These are phyloP conservation scores for Aureobasidium uvarum DNA, from an alignment of 2,329 filamentous ascomycete genomes.

Conservation along the genomic window DNA sequence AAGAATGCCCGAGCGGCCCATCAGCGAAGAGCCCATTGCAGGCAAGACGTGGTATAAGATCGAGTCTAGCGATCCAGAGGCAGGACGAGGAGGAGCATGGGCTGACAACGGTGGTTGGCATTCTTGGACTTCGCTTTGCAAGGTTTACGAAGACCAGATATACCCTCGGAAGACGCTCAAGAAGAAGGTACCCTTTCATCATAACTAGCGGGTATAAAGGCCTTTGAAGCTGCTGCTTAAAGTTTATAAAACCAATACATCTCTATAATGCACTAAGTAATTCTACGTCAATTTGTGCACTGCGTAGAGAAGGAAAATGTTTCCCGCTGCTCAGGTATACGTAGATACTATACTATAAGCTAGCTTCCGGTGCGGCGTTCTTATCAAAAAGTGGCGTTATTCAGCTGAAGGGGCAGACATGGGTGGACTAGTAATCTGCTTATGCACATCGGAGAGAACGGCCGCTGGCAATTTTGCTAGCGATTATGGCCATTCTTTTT, in stretches of 20 bases:
- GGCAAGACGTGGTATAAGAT: constrained; percentile 34
- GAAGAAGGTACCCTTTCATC: constrained; percentile 9
- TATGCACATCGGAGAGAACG: constrained; percentile 1
- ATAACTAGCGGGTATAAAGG: background rate
- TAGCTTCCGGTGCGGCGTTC: background rate
- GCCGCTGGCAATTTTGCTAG: constrained; percentile 7
- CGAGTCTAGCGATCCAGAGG: constrained; percentile 30
- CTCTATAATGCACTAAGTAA: background rate
- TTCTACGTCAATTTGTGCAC: background rate
- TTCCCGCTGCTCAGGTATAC: background rate
- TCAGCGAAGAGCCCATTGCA: constrained; percentile 31
- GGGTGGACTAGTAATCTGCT: constrained; percentile 13
- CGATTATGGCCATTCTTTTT: background rate
- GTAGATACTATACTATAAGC: too few relatives aligned
- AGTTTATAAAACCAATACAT: constrained; percentile 6
- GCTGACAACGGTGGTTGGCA: constrained; percentile 35
- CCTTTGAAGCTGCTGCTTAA: background rate
- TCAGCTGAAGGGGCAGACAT: background rate
- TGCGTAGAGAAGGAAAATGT: background rate
- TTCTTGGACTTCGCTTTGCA: constrained; percentile 34
- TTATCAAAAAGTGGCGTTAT: constrained; percentile 4
- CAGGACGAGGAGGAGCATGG: constrained; percentile 35
- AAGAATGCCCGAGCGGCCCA: constrained; percentile 27
- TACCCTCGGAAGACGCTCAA: constrained; percentile 26
- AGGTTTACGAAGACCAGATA: constrained; percentile 30